Percentiles rank a stretch among this genome's conserved stretches.
Evolutionary conservation across 108 stramenopile genomes (phyloP).

Genomic region (Nannochloropsis salina): DNA sequence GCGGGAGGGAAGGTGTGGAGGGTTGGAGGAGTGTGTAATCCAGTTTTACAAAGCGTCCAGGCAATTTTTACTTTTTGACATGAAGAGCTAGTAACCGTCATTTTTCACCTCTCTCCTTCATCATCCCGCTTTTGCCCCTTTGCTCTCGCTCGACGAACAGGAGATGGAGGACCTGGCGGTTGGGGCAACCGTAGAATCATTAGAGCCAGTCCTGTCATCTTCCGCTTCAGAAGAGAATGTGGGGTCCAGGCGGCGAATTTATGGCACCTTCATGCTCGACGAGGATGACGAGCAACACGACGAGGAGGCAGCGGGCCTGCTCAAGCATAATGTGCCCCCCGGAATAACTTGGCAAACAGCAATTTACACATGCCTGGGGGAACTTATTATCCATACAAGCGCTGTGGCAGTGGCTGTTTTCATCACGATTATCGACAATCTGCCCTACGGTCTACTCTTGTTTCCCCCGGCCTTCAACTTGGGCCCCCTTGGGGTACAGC

Average conservation of each 20-base stretch:
- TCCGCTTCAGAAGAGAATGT: too few relatives aligned
- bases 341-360: not conserved
- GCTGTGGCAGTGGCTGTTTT: not conserved
- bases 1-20: too few relatives aligned
- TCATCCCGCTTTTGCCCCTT: too few relatives aligned
- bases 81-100: too few relatives aligned
- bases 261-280: not conserved
- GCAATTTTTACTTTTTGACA: too few relatives aligned
- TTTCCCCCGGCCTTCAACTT: not conserved
- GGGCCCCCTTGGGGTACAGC: slow-evolving; percentile 13
- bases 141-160: too few relatives aligned
- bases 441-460: slow-evolving; percentile 5
- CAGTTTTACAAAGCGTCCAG: too few relatives aligned
- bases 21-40: too few relatives aligned
- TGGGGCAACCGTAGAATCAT: too few relatives aligned
- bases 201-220: too few relatives aligned
- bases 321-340: not conserved
- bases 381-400: not conserved
- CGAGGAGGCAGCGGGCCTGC: not conserved
- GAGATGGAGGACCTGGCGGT: too few relatives aligned
- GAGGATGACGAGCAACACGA: not conserved
- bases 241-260: not conserved
- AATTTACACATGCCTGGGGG: not conserved
- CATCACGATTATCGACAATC: slow-evolving; percentile 1
- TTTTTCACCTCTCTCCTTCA: too few relatives aligned